Base-by-base conservation (phyloP, 1,139 yeast species). In the Yamadazyma jaroonii region DNA sequence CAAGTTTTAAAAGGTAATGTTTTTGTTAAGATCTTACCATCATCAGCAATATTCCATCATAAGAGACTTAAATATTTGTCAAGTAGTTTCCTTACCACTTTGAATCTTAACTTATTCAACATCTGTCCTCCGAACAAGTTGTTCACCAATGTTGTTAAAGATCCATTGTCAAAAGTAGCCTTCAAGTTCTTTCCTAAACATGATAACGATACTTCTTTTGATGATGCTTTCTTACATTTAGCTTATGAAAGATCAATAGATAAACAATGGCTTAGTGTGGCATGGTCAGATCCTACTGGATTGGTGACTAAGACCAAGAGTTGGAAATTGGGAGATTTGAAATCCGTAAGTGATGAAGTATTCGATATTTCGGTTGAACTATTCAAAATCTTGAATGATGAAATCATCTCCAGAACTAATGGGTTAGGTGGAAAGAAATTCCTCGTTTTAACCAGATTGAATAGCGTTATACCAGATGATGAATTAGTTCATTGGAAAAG, bases 281-380 rank as follows among this genome's bases (percentile, higher is more conserved):
- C 95, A 0, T 88, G 97, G 95, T 74, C 95, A 0, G 96, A 90
- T 53, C 92, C 92, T 36, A 72, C 75, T 52, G 96, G 96, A 0
- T 67, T 68, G 8, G 71, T 78, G 6, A 77, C 82, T 7, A 71
- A 71, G 40, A 74, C 82, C 1, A 84, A 81, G 47, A 76, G 90
- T 1, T 84, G 90, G 90, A 57, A 51, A 22, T 50, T 48, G 3
- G 51, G 54, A 40, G 70, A 67, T 41, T 47, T 69, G 34, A 65
- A 61, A 2, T 34, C 57, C 0, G 59, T 71, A 25, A 58, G 62
- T 48, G 77, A 48, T 57, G 74, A 60, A 42, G 67, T 53, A 39
- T 77, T 63, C 67, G 61, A 54, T 13, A 60, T 64, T 11, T 67
- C 74, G 4, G 50, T 48, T 34, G 62, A 56, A 3, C 54, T 77